These are phyloP conservation scores for Zalaria sp. DNA, from an alignment of 2,329 filamentous ascomycete genomes.

Conservation along the genomic window DNA sequence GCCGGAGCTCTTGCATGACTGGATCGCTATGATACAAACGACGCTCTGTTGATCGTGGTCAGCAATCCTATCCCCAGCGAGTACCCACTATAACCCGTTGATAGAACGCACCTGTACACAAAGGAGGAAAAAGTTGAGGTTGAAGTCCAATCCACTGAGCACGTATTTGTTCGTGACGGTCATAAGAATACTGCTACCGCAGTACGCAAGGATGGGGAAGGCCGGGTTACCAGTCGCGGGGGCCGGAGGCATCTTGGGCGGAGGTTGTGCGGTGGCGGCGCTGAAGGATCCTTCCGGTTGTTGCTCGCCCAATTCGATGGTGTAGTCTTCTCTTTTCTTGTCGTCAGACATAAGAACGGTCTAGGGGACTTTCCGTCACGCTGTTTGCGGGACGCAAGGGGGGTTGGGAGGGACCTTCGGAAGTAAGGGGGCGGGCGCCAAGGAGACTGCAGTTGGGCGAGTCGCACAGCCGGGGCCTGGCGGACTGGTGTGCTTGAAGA, in stretches of 20 bases:
- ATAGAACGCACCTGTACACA: constrained; percentile 65
- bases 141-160: constrained; percentile 79
- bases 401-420: constrained; percentile 2
- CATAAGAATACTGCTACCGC: constrained; percentile 94
- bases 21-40: constrained; percentile 76
- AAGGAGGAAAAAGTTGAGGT: constrained; percentile 91
- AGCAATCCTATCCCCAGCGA: neutral
- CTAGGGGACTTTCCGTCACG: no score
- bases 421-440: constrained; percentile 2
- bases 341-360: constrained; percentile 62
- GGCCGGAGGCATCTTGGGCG: constrained; percentile 36
- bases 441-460: neutral
- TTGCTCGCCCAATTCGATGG: constrained; percentile 54
- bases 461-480: no score
- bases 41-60: constrained; percentile 47
- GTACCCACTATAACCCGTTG: neutral
- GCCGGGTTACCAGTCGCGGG: constrained; percentile 50
- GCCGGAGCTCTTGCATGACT: constrained; percentile 64
- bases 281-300: constrained; percentile 33
- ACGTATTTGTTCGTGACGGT: constrained; percentile 99
- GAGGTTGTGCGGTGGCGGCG: constrained; percentile 9
- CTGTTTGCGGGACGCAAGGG: no score
- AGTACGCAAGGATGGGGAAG: constrained; percentile 78
- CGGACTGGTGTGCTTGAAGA: no score
- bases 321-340: constrained; percentile 70